These are phyloP conservation scores for Pulicaria dysenterica DNA, from an alignment of 129 eudicot species.

Conservation along the genomic window DNA sequence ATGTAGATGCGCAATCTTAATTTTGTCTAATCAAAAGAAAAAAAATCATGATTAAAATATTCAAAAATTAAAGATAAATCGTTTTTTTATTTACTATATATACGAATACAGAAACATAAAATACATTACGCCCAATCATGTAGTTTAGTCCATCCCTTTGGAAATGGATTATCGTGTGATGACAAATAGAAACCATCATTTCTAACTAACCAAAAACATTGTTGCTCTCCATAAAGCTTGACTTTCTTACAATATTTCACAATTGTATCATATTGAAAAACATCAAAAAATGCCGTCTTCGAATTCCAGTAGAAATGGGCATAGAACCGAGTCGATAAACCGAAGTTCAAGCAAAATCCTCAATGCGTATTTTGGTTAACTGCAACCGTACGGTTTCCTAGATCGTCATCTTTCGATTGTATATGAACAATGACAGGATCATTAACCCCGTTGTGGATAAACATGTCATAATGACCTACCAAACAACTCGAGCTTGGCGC, in stretches of 20 bases:
- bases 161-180: background rate
- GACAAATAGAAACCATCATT: conserved; percentile 26
- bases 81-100: background rate
- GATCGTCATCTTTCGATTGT: conserved; percentile 4
- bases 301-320: conserved; percentile 16
- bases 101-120: background rate
- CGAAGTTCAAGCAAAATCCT: background rate
- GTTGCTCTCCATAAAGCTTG: background rate
- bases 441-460: background rate
- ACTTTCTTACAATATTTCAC: background rate
- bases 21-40: too few relatives aligned
- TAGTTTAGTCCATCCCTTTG: conserved; percentile 15
- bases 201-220: conserved; percentile 29
- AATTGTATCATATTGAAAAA: background rate
- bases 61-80: background rate
- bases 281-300: background rate
- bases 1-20: too few relatives aligned
- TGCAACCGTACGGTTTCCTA: conserved; percentile 14
- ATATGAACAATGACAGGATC: conserved; percentile 1
- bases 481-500: too few relatives aligned
- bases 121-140: conserved; percentile 23
- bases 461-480: background rate
- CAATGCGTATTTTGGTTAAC: conserved; percentile 1
- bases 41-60: background rate
- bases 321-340: background rate